Percentiles rank a stretch among this genome's conserved stretches.
phyloP scores from a whole-genome alignment of 495 filamentous ascomycete species.

The Neurospora sp. region DNA sequence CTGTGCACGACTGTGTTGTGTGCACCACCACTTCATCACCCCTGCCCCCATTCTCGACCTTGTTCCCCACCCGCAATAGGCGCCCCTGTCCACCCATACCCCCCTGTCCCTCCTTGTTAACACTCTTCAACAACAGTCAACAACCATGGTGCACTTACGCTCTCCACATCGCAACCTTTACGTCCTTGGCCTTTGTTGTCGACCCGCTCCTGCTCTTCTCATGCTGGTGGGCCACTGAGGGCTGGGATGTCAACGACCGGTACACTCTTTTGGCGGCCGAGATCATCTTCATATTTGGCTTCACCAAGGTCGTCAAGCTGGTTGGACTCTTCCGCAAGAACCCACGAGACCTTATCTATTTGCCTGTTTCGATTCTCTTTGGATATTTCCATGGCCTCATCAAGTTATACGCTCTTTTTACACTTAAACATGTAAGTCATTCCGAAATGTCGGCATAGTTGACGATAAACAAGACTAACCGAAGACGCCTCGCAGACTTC shows the following conservation, averaged over 20 bases:
- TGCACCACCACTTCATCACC: neutral
- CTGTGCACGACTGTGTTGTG: neutral
- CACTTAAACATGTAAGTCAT: slow-evolving; percentile 55
- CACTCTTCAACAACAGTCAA: slow-evolving; percentile 33
- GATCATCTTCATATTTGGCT: slow-evolving; percentile 38
- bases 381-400: slow-evolving; percentile 69
- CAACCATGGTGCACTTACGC: slow-evolving; percentile 71
- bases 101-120: neutral
- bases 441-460: neutral
- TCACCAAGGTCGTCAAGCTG: slow-evolving; percentile 70
- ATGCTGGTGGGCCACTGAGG: slow-evolving; percentile 39
- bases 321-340: slow-evolving; percentile 62
- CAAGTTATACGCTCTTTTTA: slow-evolving; percentile 65
- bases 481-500: slow-evolving; percentile 40
- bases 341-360: slow-evolving; percentile 54
- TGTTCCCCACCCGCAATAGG: neutral
- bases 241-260: slow-evolving; percentile 30
- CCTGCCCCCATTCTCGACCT: neutral
- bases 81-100: neutral
- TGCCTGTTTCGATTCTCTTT: slow-evolving; percentile 68
- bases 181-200: slow-evolving; percentile 55
- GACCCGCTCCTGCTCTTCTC: slow-evolving; percentile 53
- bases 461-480: slow-evolving; percentile 8
- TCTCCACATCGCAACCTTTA: slow-evolving; percentile 63
- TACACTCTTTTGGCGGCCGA: slow-evolving; percentile 41